Conservation (phyloP, 2,329 filamentous ascomycete species). For the Endocalyx cinctus region DNA sequence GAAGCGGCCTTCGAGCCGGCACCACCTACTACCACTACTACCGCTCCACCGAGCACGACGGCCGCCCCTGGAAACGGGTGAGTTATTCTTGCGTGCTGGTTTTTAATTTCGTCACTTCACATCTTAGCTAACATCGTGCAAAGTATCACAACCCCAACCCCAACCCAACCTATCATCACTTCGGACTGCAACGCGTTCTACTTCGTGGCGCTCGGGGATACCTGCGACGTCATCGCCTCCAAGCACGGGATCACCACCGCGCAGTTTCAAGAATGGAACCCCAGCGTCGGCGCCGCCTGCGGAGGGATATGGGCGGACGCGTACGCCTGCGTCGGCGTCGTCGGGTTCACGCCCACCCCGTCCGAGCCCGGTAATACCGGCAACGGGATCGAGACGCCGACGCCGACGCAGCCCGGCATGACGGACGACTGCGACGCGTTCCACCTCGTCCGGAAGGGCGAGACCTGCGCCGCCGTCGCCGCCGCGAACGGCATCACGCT, state of each 20-base stretch:
- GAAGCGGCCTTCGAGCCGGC: no score
- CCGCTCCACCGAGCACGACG: no score
- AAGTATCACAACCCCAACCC: no score
- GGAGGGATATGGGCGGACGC: conserved; percentile 1
- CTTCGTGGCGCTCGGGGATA: no score
- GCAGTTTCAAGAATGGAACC: conserved; percentile 2
- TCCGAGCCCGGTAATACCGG: background rate
- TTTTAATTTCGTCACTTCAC: no score
- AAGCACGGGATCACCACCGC: background rate
- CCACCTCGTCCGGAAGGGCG: background rate
- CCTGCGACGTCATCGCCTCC: no score
- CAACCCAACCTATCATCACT: no score
- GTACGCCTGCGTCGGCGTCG: background rate
- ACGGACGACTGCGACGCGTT: conserved; percentile 2
- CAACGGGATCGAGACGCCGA: background rate
- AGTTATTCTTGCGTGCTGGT: no score
- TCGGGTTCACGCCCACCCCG: background rate
- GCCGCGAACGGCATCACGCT: conserved; percentile 3
- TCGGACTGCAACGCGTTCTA: no score
- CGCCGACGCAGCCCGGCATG: conserved; percentile 4
- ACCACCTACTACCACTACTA: no score
- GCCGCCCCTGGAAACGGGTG: no score
- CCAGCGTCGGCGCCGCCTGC: conserved; percentile 1
- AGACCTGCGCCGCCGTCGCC: conserved; percentile 2
- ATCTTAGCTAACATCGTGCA: no score